phyloP scores from a whole-genome alignment of 805 yeast genomes.

The Phaffomyces thermotolerans region DNA sequence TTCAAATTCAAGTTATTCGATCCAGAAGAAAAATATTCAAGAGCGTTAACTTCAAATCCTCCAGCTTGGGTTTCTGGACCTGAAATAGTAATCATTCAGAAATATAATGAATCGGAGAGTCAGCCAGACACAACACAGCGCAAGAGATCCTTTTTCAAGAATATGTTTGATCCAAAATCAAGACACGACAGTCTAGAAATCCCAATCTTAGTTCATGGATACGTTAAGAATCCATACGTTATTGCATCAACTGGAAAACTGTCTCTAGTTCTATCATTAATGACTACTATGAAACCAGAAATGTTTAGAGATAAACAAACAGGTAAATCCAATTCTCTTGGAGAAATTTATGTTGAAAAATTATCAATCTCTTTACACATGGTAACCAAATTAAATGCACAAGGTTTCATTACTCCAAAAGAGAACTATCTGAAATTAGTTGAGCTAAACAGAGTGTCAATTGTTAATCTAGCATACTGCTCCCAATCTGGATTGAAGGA shows the following conservation, averaged over 20 bases:
- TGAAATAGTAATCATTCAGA: background rate
- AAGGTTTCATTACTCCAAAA: background rate
- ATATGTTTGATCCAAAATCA: background rate
- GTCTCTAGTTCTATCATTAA: constrained; percentile 12
- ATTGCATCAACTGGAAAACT: background rate
- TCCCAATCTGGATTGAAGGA: background rate
- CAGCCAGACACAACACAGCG: background rate
- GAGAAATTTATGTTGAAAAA: constrained; percentile 3
- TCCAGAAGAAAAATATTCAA: background rate
- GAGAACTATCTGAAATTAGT: background rate
- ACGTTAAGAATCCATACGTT: constrained; percentile 1
- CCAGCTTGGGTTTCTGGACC: background rate
- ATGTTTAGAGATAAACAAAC: background rate
- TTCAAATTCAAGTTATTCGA: constrained; percentile 33
- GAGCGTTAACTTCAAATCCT: background rate
- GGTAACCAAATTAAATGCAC: background rate
- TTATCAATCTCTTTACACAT: background rate
- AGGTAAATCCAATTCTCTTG: constrained; percentile 2
- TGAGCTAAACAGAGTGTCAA: background rate
- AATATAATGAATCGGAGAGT: background rate
- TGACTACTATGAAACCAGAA: constrained; percentile 1
- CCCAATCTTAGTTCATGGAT: background rate
- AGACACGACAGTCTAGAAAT: background rate
- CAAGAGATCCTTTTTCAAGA: background rate
- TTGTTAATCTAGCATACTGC: constrained; percentile 1